phyloP scores from a whole-genome alignment of 306 rosid genomes.

The Leucaena leucocephala region DNA sequence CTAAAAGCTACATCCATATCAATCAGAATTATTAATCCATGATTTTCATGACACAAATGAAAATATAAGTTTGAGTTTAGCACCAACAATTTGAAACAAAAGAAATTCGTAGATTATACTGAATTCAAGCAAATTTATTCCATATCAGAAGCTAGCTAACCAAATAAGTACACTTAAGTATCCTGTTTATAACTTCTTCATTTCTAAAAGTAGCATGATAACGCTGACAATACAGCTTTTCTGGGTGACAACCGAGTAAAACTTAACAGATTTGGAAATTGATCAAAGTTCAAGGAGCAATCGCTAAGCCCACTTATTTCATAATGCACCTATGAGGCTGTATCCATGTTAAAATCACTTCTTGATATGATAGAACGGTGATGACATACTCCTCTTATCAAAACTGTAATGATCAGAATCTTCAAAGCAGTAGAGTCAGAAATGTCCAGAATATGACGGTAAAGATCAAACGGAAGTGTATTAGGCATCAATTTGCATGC shows the following conservation, averaged over 20 bases:
- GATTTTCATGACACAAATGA: background rate
- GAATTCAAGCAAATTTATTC: background rate
- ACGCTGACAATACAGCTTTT: slow-evolving; percentile 3
- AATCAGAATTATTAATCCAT: background rate
- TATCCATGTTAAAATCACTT: slow-evolving; percentile 9
- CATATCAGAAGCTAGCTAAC: slow-evolving; percentile 3
- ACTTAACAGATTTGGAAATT: background rate
- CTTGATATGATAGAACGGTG: background rate
- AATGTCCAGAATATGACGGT: slow-evolving; percentile 2
- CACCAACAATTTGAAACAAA: slow-evolving; percentile 15
- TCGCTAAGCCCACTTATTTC: background rate
- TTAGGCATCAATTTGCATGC: slow-evolving; percentile 21
- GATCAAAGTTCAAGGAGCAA: background rate
- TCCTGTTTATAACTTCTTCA: slow-evolving; percentile 7
- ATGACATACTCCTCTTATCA: background rate
- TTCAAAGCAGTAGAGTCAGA: background rate
- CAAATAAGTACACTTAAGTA: background rate
- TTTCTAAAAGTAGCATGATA: slow-evolving; percentile 1
- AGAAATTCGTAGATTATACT: slow-evolving; percentile 9
- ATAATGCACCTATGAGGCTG: background rate
- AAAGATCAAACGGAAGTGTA: slow-evolving; percentile 5
- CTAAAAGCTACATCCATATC: slow-evolving; percentile 8
- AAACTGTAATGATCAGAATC: background rate
- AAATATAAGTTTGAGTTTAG: slow-evolving; percentile 5
- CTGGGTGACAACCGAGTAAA: background rate